phyloP scores from a whole-genome alignment of 2,329 filamentous ascomycete species.

The Sclerotinia trifoliorum region DNA sequence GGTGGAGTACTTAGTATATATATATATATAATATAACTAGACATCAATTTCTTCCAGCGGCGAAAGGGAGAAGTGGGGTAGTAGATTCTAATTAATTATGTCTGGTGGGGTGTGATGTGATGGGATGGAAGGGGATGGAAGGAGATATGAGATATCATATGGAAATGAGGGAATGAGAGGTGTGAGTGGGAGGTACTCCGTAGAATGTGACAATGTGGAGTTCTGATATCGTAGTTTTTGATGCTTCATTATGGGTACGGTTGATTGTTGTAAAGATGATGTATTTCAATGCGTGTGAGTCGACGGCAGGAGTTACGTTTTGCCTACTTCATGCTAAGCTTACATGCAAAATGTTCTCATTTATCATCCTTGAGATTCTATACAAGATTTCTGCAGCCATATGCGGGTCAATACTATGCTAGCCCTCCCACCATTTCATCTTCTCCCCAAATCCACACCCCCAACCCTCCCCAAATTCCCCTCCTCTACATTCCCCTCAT shows the following conservation, averaged over 20 bases:
- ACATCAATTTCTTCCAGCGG: neutral
- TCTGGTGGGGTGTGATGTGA: too few relatives aligned
- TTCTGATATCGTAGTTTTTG: neutral
- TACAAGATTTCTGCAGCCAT: neutral
- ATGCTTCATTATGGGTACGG: too few relatives aligned
- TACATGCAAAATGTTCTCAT: neutral
- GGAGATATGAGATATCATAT: too few relatives aligned
- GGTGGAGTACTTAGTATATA: too few relatives aligned
- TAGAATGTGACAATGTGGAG: neutral
- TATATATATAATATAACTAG: slow-evolving; percentile 13
- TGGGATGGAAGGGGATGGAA: too few relatives aligned
- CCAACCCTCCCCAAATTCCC: slow-evolving; percentile 50
- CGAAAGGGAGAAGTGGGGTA: too few relatives aligned
- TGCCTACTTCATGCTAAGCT: too few relatives aligned
- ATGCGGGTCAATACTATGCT: neutral
- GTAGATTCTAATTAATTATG: too few relatives aligned
- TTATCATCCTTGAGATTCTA: neutral
- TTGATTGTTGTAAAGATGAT: neutral
- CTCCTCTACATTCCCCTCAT: slow-evolving; percentile 37
- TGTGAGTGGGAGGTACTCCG: too few relatives aligned
- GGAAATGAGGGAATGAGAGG: too few relatives aligned
- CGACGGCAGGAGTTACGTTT: too few relatives aligned
- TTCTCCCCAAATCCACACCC: slow-evolving; percentile 36
- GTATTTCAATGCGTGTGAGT: neutral
- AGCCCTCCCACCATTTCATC: neutral